Base-by-base conservation (phyloP, 2,329 filamentous ascomycete genomes). In the Alternaria hordeiaustralica region DNA sequence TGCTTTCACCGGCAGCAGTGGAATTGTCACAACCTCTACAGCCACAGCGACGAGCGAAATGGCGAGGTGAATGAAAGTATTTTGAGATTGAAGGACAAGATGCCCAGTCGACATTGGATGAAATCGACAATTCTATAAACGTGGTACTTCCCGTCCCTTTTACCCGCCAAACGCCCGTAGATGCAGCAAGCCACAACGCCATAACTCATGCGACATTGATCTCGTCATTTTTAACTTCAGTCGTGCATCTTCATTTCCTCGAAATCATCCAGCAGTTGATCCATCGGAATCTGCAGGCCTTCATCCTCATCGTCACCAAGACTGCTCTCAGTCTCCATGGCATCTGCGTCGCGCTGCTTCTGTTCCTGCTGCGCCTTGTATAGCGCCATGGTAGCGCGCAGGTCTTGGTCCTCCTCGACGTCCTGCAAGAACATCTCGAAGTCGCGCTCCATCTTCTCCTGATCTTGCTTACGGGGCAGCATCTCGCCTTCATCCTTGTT, bases 381-480 rank as follows among this genome's bases (percentile, higher is more conserved):
- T 73, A 99, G 80, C 49, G 93, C 92, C 77, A 99, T 84, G 1
- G 93, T 94, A 46, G 90, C 87, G 59, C 96, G 87, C 70, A 97
- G 85, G 76, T 99, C 96, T 56, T 92, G 87, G 79, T 99, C 96
- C 78, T 98, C 94, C 82, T 99, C 96, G 11, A 99, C 93, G 80
- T 99, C 96, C 49, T 92, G 90, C 85, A 99, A 84, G 88, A 99
- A 99, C 88, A 94, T 89, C 84, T 99, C 96, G 82, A 97, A 99
- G 81, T 99, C 96, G 69, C 90, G 88, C 78, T 98, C 94, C 84
- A 97, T 89, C 67, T 90, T 89, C 63, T 94, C 92, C 77, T 95
- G 92, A 78, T 98, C 94, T 63, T 93, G 86, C 83, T 97, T 93
- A 84, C 92, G 90, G 36, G 93, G 92, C 68, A 94, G 83, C 79